Percentiles rank a stretch among this genome's conserved stretches.
Evolutionary conservation across 345 rosid genomes (phyloP).

Genomic region (Brassica incana): DNA sequence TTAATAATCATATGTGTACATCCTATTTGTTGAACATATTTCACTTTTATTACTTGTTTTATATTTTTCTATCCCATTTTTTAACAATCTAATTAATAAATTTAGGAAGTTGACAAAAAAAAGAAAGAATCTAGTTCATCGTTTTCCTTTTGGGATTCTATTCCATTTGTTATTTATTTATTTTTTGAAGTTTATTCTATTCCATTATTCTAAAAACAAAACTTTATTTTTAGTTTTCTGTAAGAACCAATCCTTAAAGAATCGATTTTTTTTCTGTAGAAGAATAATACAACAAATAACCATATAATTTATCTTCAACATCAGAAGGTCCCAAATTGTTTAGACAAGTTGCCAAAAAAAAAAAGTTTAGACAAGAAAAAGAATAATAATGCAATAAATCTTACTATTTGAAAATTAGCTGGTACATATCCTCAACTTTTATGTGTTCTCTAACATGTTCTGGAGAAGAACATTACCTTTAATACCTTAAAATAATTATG

Average conservation of each 20-base stretch:
- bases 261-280: background rate
- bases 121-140: background rate
- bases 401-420: background rate
- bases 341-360: background rate
- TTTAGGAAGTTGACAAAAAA: background rate
- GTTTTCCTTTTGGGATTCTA: background rate
- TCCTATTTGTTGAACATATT: too few relatives aligned
- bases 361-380: background rate
- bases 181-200: background rate
- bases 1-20: too few relatives aligned
- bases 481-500: background rate
- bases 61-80: too few relatives aligned
- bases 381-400: background rate
- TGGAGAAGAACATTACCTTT: constrained; percentile 11
- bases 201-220: background rate
- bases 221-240: background rate
- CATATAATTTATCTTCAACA: background rate
- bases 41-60: too few relatives aligned
- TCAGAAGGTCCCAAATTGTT: background rate
- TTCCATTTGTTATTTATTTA: too few relatives aligned
- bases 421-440: background rate
- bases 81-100: too few relatives aligned
- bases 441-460: background rate
- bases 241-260: background rate
- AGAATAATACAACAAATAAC: background rate